Evolutionary conservation across 2,329 filamentous ascomycete species (phyloP).

Genomic region (Pyrenophora graminea): DNA sequence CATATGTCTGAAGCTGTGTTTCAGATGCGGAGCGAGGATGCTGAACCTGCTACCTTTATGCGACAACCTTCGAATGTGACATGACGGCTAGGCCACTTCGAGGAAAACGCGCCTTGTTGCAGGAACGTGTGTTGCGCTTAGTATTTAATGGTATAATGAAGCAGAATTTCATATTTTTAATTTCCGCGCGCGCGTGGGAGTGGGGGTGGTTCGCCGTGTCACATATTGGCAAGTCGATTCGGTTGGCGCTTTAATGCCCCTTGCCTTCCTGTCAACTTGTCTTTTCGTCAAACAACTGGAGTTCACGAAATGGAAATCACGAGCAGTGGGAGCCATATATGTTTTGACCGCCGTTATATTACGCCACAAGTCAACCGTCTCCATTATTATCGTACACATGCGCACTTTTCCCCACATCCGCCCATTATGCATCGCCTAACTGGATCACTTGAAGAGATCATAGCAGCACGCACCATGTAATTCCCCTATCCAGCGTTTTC

Average conservation of each 20-base stretch:
- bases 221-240: neutral
- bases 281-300: too few relatives aligned
- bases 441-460: constrained; percentile 3
- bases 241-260: neutral
- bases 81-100: too few relatives aligned
- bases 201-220: too few relatives aligned
- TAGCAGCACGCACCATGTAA: constrained; percentile 1
- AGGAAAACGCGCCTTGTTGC: neutral
- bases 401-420: neutral
- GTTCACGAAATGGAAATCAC: neutral
- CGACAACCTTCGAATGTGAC: neutral
- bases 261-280: too few relatives aligned
- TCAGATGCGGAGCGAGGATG: constrained; percentile 16
- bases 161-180: too few relatives aligned
- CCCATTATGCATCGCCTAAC: neutral
- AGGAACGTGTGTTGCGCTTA: neutral
- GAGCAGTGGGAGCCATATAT: neutral
- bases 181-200: too few relatives aligned
- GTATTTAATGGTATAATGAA: neutral
- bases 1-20: constrained; percentile 12
- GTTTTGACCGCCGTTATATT: too few relatives aligned
- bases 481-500: constrained; percentile 1
- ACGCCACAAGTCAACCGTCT: neutral
- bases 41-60: constrained; percentile 11
- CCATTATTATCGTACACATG: constrained; percentile 1